Conservation (phyloP, 1,139 yeast genomes). For the Pichia sp. region DNA sequence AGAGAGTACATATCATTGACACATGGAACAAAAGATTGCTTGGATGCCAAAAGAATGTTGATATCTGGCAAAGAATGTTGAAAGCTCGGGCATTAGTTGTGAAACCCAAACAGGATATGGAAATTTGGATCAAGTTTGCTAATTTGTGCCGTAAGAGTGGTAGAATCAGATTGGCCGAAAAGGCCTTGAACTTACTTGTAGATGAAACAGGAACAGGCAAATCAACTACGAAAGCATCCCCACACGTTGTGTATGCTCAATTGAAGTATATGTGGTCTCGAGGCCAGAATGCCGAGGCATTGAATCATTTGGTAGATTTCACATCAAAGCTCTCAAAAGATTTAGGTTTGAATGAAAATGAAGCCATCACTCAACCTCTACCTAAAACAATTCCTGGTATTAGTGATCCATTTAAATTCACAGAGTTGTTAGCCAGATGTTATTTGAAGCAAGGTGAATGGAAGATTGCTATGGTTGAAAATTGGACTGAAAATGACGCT, state of each 20-base stretch:
- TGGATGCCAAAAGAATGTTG: constrained; percentile 95
- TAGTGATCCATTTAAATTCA: constrained; percentile 73
- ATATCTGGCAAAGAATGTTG: constrained; percentile 95
- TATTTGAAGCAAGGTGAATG: constrained; percentile 97
- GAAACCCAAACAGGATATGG: constrained; percentile 94
- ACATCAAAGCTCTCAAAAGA: constrained; percentile 88
- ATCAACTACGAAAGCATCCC: constrained; percentile 66
- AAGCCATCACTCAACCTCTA: constrained; percentile 79
- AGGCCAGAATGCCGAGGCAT: constrained; percentile 81
- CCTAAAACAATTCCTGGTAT: constrained; percentile 71
- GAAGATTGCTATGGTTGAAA: constrained; percentile 74
- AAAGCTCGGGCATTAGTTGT: constrained; percentile 91
- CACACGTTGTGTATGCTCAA: constrained; percentile 95
- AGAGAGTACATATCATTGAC: constrained; percentile 67
- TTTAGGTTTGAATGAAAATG: constrained; percentile 71
- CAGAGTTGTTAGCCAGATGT: constrained; percentile 86
- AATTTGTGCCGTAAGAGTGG: constrained; percentile 93
- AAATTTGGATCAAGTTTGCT: constrained; percentile 97
- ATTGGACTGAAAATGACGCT: constrained; percentile 74
- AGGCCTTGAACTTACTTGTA: constrained; percentile 69
- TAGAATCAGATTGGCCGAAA: constrained; percentile 85
- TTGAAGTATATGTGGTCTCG: constrained; percentile 96
- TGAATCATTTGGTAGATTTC: constrained; percentile 78
- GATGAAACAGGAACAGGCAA: constrained; percentile 40
- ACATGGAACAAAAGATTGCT: constrained; percentile 91